These are phyloP conservation scores for Monosporascus sp. DNA, from an alignment of 2,329 filamentous ascomycete species.

Conservation along the genomic window DNA sequence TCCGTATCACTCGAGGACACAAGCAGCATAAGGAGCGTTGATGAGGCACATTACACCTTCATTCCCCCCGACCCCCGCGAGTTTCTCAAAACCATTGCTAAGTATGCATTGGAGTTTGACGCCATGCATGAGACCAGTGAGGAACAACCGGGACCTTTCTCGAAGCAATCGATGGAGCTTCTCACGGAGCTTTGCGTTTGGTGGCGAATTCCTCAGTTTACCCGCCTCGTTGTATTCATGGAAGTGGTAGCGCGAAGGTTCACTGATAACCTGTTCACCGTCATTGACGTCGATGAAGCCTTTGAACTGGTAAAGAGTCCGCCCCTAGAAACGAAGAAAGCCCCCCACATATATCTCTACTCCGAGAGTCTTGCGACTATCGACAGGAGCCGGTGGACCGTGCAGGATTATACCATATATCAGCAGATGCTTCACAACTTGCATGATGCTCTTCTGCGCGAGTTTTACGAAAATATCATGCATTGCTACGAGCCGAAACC, in stretches of 20 bases:
- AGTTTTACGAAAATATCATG: slow-evolving; percentile 83
- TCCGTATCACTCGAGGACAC: slow-evolving; percentile 57
- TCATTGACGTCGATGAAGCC: slow-evolving; percentile 76
- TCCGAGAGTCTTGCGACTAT: slow-evolving; percentile 48
- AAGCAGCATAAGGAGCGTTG: slow-evolving; percentile 48
- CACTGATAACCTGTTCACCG: slow-evolving; percentile 71
- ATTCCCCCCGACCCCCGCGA: slow-evolving; percentile 79
- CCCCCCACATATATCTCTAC: slow-evolving; percentile 50
- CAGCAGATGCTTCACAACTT: slow-evolving; percentile 69
- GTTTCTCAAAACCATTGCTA: slow-evolving; percentile 78
- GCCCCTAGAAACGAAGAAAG: slow-evolving; percentile 59
- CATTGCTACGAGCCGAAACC: slow-evolving; percentile 86
- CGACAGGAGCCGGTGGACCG: slow-evolving; percentile 59
- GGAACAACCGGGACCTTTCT: slow-evolving; percentile 51
- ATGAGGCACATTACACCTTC: slow-evolving; percentile 74
- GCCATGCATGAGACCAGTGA: slow-evolving; percentile 50
- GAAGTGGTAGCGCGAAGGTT: slow-evolving; percentile 85
- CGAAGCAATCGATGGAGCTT: slow-evolving; percentile 74
- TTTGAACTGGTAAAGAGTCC: slow-evolving; percentile 79
- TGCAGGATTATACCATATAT: slow-evolving; percentile 65
- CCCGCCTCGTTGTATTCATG: slow-evolving; percentile 72
- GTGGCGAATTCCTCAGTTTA: slow-evolving; percentile 84
- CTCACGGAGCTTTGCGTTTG: slow-evolving; percentile 78
- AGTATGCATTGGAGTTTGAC: slow-evolving; percentile 66
- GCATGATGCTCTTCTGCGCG: slow-evolving; percentile 77